Evolutionary conservation across 1,284 basidiomycete genomes (phyloP).

Genomic region (Cutaneotrichosporon arboriforme): DNA sequence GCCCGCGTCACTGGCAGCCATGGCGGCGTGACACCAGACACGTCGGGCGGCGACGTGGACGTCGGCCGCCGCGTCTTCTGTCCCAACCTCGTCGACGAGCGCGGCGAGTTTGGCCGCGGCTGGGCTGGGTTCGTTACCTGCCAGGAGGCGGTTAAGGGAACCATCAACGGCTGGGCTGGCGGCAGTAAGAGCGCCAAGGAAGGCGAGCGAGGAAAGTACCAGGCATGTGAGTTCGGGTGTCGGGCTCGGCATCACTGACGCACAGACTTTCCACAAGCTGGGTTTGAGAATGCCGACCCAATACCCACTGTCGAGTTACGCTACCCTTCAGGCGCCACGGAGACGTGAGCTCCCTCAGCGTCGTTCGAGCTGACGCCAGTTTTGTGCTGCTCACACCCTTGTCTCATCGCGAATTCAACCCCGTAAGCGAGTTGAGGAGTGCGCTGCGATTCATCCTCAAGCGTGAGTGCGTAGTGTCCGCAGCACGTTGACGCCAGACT

Average conservation of each 20-base stretch:
- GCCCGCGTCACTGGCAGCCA: slow-evolving; percentile 6
- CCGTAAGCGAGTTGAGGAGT: slow-evolving; percentile 46
- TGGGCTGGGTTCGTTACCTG: slow-evolving; percentile 38
- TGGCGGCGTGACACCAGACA: slow-evolving; percentile 2
- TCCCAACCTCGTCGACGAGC: slow-evolving; percentile 28
- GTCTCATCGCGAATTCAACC: slow-evolving; percentile 47
- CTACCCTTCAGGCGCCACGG: slow-evolving; percentile 46
- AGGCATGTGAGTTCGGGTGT: slow-evolving; percentile 14
- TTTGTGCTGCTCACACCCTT: slow-evolving; percentile 44
- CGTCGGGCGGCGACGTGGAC: slow-evolving; percentile 15
- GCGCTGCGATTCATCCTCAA: slow-evolving; percentile 38
- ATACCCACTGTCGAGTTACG: slow-evolving; percentile 44
- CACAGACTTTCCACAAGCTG: slow-evolving; percentile 44
- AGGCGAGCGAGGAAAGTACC: slow-evolving; percentile 14
- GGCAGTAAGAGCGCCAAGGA: slow-evolving; percentile 14
- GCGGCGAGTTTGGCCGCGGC: slow-evolving; percentile 37
- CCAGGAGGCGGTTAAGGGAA: slow-evolving; percentile 31
- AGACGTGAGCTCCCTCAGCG: slow-evolving; percentile 30
- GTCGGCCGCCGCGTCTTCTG: slow-evolving; percentile 28
- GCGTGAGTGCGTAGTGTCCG: slow-evolving; percentile 25
- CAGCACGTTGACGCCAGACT: slow-evolving; percentile 20
- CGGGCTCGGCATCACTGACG: background rate
- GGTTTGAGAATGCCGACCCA: slow-evolving; percentile 38
- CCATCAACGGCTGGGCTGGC: slow-evolving; percentile 28
- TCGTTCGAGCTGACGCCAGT: slow-evolving; percentile 19